phyloP scores from a whole-genome alignment of 129 eudicot genomes.

The Flaveria ramosissima region DNA sequence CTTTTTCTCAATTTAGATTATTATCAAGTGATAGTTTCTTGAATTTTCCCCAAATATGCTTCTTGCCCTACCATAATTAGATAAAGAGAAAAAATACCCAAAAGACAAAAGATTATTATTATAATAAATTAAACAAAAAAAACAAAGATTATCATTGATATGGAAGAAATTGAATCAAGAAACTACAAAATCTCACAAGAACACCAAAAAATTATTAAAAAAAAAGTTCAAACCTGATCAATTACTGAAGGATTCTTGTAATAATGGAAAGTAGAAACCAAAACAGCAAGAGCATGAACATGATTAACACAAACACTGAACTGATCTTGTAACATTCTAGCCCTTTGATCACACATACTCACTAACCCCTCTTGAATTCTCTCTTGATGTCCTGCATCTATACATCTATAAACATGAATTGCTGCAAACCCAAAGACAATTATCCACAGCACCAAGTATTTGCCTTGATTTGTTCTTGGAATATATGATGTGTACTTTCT shows the following conservation, averaged over 20 bases:
- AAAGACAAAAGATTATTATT: slow-evolving; percentile 8
- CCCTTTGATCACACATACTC: slow-evolving; percentile 88
- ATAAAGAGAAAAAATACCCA: slow-evolving; percentile 2
- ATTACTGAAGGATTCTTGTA: slow-evolving; percentile 75
- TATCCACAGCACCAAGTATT: slow-evolving; percentile 44
- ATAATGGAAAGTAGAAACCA: slow-evolving; percentile 78
- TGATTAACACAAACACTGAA: slow-evolving; percentile 82
- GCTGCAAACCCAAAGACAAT: slow-evolving; percentile 35
- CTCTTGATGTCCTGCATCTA: slow-evolving; percentile 39
- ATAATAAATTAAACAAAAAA: neutral
- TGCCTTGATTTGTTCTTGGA: slow-evolving; percentile 40
- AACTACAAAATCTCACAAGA: neutral
- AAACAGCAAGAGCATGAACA: slow-evolving; percentile 83
- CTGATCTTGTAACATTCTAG: slow-evolving; percentile 88
- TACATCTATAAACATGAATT: slow-evolving; percentile 31
- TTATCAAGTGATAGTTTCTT: neutral
- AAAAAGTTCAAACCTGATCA: slow-evolving; percentile 61
- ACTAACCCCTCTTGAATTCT: slow-evolving; percentile 56
- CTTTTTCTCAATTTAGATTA: neutral
- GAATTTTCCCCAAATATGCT: slow-evolving; percentile 4
- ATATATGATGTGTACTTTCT: slow-evolving; percentile 41
- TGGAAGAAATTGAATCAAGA: slow-evolving; percentile 2
- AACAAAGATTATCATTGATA: neutral
- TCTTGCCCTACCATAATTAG: slow-evolving; percentile 21
- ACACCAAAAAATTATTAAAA: no score